phyloP scores from a whole-genome alignment of 2,329 filamentous ascomycete species.

The Helotiales sp. region DNA sequence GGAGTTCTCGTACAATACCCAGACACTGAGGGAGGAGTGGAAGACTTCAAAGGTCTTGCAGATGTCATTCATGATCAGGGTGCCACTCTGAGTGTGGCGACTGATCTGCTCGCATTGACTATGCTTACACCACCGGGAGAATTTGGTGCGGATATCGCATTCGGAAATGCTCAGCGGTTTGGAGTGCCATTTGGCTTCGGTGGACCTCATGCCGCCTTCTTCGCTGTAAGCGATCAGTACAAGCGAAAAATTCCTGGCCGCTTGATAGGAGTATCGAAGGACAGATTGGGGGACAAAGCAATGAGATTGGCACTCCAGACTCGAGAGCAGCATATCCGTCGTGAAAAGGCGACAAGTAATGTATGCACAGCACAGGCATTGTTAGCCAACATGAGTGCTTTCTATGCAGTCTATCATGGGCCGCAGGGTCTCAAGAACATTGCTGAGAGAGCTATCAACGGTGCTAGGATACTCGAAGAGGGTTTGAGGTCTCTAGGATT shows the following conservation, averaged over 20 bases:
- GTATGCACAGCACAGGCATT: slow-evolving; percentile 95
- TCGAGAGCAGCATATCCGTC: slow-evolving; percentile 90
- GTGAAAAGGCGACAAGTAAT: slow-evolving; percentile 97
- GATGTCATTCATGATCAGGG: slow-evolving; percentile 76
- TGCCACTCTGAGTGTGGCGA: slow-evolving; percentile 82
- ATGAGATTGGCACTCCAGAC: slow-evolving; percentile 87
- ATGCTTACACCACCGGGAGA: slow-evolving; percentile 87
- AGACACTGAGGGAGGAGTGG: slow-evolving; percentile 79
- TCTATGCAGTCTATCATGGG: slow-evolving; percentile 94
- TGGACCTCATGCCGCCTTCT: slow-evolving; percentile 96
- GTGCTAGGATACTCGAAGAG: slow-evolving; percentile 68
- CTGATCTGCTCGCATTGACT: slow-evolving; percentile 85
- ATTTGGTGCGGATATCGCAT: slow-evolving; percentile 92
- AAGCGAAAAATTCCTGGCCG: slow-evolving; percentile 94
- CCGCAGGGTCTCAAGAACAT: slow-evolving; percentile 81
- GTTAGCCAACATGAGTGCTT: slow-evolving; percentile 91
- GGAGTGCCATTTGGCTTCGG: slow-evolving; percentile 91
- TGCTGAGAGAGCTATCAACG: slow-evolving; percentile 73
- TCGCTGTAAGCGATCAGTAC: slow-evolving; percentile 85
- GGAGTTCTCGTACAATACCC: slow-evolving; percentile 96
- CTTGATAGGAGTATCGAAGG: slow-evolving; percentile 87
- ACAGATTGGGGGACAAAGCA: slow-evolving; percentile 78
- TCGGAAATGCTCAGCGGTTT: slow-evolving; percentile 88
- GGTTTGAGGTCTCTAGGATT: slow-evolving; percentile 64
- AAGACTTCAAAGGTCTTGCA: slow-evolving; percentile 72